Conservation (phyloP, 1,284 basidiomycete genomes). For the Microbotryum saponariae region DNA sequence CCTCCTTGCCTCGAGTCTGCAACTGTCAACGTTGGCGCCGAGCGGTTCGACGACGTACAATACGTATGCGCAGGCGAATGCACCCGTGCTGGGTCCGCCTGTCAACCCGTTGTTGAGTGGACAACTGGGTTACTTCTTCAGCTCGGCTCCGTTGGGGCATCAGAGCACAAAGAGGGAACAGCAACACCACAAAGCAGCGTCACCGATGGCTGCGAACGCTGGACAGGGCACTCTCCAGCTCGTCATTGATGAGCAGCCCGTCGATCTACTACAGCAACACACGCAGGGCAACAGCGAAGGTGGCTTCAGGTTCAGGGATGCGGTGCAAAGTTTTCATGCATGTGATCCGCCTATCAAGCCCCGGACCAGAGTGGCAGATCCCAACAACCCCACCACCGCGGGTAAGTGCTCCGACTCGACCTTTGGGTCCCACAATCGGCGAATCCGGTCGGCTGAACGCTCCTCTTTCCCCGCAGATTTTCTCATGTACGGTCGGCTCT, state of each 20-base stretch:
- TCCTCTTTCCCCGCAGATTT: conserved; percentile 53
- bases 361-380: not conserved
- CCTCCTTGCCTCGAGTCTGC: conserved; percentile 34
- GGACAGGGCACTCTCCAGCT: too few relatives aligned
- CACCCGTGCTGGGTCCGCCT: conserved; percentile 33
- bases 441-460: not conserved
- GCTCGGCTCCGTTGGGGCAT: conserved; percentile 15
- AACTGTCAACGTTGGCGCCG: conserved; percentile 32
- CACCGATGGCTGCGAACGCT: conserved; percentile 34
- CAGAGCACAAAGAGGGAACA: conserved; percentile 49
- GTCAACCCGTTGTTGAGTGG: conserved; percentile 37
- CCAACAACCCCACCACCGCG: not conserved
- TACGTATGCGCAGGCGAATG: conserved; percentile 16
- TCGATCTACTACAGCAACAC: conserved; percentile 25
- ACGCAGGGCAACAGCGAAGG: conserved; percentile 50
- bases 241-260: conserved; percentile 50
- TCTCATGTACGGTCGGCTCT: conserved; percentile 83
- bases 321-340: conserved; percentile 75
- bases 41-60: conserved; percentile 29
- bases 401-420: not conserved
- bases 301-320: conserved; percentile 74
- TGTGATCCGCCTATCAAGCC: conserved; percentile 69
- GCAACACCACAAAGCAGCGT: conserved; percentile 78
- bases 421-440: not conserved
- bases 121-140: conserved; percentile 68